Conservation (phyloP, 1,139 yeast species). For the Suhomyces guaymorum region DNA sequence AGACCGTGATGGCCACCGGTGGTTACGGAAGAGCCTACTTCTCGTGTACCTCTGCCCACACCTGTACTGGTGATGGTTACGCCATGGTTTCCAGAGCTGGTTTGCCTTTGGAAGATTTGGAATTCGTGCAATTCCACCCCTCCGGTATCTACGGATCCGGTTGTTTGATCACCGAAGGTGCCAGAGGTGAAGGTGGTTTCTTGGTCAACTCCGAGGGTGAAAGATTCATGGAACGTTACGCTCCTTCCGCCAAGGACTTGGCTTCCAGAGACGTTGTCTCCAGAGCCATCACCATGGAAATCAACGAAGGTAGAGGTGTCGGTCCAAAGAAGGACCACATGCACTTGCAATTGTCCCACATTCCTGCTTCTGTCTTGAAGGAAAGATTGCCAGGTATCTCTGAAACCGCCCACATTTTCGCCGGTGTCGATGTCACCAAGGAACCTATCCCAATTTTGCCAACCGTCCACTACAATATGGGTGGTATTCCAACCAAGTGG, state of each 20-base stretch:
- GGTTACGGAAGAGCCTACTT: constrained; percentile 99
- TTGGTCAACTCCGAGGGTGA: constrained; percentile 96
- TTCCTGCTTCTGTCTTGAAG: constrained; percentile 87
- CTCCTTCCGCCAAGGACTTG: constrained; percentile 97
- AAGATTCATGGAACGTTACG: constrained; percentile 99
- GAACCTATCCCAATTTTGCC: constrained; percentile 99
- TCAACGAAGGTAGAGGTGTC: constrained; percentile 98
- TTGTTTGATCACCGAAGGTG: constrained; percentile 97
- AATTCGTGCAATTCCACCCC: constrained; percentile 98
- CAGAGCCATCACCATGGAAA: constrained; percentile 97
- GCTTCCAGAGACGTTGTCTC: constrained; percentile 99
- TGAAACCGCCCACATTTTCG: constrained; percentile 96
- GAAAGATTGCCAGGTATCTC: constrained; percentile 99
- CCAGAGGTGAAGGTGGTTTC: constrained; percentile 99
- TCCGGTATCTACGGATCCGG: constrained; percentile 99
- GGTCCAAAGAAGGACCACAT: constrained; percentile 96
- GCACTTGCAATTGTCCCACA: constrained; percentile 89
- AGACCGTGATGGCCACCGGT: constrained; percentile 96
- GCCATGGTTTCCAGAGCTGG: constrained; percentile 99
- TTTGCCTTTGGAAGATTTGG: constrained; percentile 94
- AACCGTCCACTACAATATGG: constrained; percentile 99
- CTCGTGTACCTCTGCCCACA: constrained; percentile 98
- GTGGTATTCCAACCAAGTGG: constrained; percentile 98
- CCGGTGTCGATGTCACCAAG: constrained; percentile 99
- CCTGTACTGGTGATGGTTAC: constrained; percentile 98